Percentiles rank a stretch among this genome's conserved stretches.
phyloP scores from a whole-genome alignment of 345 rosid species.

The Anacardium occidentale region DNA sequence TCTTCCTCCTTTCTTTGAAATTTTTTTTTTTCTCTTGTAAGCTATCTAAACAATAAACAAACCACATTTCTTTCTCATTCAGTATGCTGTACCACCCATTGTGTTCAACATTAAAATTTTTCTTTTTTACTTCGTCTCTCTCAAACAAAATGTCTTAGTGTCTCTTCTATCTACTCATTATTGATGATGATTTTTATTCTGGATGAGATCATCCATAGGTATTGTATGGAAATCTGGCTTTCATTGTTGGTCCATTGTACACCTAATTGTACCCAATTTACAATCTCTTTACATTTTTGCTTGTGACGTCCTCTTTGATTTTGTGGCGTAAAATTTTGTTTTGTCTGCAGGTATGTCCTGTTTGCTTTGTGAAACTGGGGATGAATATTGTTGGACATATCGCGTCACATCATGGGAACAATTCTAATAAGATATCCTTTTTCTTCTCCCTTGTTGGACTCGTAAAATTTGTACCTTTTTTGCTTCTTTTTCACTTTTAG shows the following conservation, averaged over 20 bases:
- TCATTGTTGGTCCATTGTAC: not conserved
- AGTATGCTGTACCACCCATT: not conserved
- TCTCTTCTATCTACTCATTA: not conserved
- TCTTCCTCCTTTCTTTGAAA: not conserved
- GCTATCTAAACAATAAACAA: not conserved
- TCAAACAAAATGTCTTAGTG: not conserved
- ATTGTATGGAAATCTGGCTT: not conserved
- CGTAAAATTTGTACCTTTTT: not conserved
- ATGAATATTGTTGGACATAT: constrained; percentile 56
- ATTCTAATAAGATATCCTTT: constrained; percentile 64
- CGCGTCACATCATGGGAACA: constrained; percentile 42
- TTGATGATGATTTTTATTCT: constrained; percentile 3
- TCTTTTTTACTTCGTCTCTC: not conserved
- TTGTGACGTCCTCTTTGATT: not conserved
- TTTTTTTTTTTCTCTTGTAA: no score
- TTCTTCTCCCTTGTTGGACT: not conserved
- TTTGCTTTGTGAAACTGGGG: constrained; percentile 48
- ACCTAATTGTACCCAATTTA: not conserved
- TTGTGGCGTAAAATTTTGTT: not conserved
- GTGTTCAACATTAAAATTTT: not conserved
- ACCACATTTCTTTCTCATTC: not conserved
- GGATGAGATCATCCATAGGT: not conserved
- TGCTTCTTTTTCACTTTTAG: not conserved
- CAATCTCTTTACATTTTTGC: not conserved
- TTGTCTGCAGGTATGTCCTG: constrained; percentile 55